phyloP scores from a whole-genome alignment of 1,139 yeast species.

The Hyphopichia fennica region DNA sequence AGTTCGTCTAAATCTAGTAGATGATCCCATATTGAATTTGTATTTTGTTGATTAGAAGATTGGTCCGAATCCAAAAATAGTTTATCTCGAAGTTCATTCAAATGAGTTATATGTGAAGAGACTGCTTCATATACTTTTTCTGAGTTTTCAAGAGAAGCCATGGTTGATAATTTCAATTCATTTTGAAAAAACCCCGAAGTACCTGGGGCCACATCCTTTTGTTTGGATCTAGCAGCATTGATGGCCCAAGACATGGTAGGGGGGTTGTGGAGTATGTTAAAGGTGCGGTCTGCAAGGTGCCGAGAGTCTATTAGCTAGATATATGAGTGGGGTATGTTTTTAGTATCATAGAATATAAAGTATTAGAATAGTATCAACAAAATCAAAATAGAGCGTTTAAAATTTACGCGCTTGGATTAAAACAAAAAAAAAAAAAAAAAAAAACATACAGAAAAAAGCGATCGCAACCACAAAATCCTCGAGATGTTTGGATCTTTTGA shows the following conservation, averaged over 20 bases:
- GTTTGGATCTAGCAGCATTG: slow-evolving; percentile 27
- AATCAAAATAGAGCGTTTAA: no score
- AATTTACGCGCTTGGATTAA: no score
- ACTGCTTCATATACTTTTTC: background rate
- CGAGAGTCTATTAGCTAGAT: background rate
- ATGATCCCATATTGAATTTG: slow-evolving; percentile 1
- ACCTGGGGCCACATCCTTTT: slow-evolving; percentile 34
- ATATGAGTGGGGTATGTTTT: background rate
- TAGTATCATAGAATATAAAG: no score
- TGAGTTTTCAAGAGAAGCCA: slow-evolving; percentile 1
- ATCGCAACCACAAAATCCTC: no score
- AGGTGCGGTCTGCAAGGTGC: background rate
- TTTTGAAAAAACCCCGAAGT: slow-evolving; percentile 40
- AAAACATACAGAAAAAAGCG: no score
- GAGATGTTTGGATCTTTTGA: no score
- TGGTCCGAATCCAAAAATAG: background rate
- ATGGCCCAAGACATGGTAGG: slow-evolving; percentile 31
- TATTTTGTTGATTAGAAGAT: background rate
- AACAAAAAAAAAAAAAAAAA: no score
- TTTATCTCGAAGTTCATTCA: background rate
- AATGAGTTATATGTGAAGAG: background rate
- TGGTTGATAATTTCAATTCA: slow-evolving; percentile 12
- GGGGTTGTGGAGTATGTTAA: background rate
- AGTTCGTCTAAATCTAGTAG: slow-evolving; percentile 1
- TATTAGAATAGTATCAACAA: no score